phyloP scores from a whole-genome alignment of 257 asterid species.

The Verbascum thapsus region DNA sequence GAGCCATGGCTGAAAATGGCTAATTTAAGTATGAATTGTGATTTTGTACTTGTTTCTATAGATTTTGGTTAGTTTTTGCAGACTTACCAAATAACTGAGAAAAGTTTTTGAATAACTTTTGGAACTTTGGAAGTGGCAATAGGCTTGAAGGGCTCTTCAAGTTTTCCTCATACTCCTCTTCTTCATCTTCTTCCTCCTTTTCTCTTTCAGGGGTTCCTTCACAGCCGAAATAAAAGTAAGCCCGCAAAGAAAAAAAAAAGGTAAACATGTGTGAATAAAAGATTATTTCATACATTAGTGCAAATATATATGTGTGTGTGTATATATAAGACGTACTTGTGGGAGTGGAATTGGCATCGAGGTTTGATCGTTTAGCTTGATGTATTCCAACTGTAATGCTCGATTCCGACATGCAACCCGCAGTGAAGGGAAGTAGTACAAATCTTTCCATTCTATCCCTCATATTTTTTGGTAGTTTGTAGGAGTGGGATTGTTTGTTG shows the following conservation, averaged over 20 bases:
- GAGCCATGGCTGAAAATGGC: too few relatives aligned
- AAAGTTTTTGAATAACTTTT: conserved; percentile 69
- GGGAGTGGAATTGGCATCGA: conserved; percentile 45
- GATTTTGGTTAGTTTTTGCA: background rate
- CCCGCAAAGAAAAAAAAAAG: conserved; percentile 12
- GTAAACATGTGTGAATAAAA: background rate
- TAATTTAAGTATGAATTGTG: background rate
- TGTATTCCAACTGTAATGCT: conserved; percentile 70
- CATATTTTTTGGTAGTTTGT: conserved; percentile 48
- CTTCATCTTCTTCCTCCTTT: conserved; percentile 43
- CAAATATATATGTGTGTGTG: background rate
- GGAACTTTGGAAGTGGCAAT: conserved; percentile 55
- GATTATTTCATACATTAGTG: background rate
- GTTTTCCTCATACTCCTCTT: conserved; percentile 49
- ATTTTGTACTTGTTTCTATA: background rate
- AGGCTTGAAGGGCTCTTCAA: conserved; percentile 49
- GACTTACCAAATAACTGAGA: conserved; percentile 71
- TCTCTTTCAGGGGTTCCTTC: conserved; percentile 42
- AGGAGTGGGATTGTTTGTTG: conserved; percentile 40
- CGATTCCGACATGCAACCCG: conserved; percentile 78
- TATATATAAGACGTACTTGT: conserved; percentile 45
- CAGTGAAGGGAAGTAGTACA: conserved; percentile 71
- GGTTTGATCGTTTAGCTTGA: conserved; percentile 55
- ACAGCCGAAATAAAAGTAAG: conserved; percentile 31
- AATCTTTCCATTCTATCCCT: conserved; percentile 74